Conservation (phyloP, 106 monocot species). For the Narthecium ossifragum region DNA sequence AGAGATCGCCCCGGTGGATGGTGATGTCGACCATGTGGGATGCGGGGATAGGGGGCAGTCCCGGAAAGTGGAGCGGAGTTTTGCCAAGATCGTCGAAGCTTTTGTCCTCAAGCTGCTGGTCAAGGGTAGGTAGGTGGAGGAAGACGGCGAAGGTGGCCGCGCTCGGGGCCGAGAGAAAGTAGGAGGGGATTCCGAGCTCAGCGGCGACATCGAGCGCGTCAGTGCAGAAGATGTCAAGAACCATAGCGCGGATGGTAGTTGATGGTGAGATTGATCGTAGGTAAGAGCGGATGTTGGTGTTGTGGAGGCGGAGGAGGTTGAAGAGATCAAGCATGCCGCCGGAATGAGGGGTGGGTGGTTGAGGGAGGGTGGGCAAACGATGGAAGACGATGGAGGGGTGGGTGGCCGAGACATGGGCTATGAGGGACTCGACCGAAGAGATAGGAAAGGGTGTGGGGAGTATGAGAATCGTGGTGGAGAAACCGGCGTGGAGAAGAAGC, state of each 20-base stretch:
- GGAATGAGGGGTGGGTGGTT: background rate
- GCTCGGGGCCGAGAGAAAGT: constrained; percentile 23
- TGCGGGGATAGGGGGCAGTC: constrained; percentile 22
- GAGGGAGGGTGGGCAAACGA: constrained; percentile 12
- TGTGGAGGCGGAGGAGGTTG: background rate
- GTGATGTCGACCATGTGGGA: constrained; percentile 14
- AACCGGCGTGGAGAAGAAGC: constrained; percentile 15
- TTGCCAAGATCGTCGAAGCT: constrained; percentile 16
- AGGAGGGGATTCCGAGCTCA: constrained; percentile 31
- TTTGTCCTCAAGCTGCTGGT: background rate
- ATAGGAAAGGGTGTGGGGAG: background rate
- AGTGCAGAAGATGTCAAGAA: constrained; percentile 30
- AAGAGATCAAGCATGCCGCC: background rate
- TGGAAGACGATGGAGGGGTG: constrained; percentile 41
- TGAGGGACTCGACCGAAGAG: background rate
- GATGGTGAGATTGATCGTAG: background rate
- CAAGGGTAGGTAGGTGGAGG: constrained; percentile 15
- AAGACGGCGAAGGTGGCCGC: constrained; percentile 21
- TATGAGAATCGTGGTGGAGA: constrained; percentile 20
- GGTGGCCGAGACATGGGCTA: constrained; percentile 8
- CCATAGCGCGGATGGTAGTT: constrained; percentile 17
- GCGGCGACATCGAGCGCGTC: constrained; percentile 25
- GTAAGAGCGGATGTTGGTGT: constrained; percentile 8
- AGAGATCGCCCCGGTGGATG: constrained; percentile 12
- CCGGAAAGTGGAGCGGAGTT: constrained; percentile 13